Conservation (phyloP, 108 stramenopile genomes). For the Thalassiosira profunda region DNA sequence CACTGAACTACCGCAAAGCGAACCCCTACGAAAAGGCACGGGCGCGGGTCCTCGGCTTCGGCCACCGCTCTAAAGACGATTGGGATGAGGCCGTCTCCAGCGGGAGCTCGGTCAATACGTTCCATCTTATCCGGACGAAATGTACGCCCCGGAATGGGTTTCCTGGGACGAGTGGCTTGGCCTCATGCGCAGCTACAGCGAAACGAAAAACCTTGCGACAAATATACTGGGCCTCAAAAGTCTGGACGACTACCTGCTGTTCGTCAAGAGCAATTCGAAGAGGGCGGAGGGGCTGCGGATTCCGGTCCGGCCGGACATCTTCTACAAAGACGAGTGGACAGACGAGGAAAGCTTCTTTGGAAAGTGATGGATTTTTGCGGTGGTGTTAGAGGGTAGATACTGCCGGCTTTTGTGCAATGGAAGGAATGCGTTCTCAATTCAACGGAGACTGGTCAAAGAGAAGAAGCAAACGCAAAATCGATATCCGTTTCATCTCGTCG, state of each 20-base stretch:
- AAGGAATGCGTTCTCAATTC: too few species aligned
- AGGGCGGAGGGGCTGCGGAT: conserved; percentile 75
- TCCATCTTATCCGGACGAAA: conserved; percentile 66
- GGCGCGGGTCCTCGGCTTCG: conserved; percentile 50
- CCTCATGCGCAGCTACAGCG: conserved; percentile 69
- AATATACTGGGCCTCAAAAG: conserved; percentile 49
- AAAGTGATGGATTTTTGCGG: neutral
- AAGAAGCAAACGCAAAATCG: too few species aligned
- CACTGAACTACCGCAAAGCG: conserved; percentile 52
- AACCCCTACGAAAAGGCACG: conserved; percentile 67
- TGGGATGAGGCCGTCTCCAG: conserved; percentile 67
- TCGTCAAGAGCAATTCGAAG: conserved; percentile 51
- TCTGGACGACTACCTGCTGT: conserved; percentile 56
- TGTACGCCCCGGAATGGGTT: conserved; percentile 76
- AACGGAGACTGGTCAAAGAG: too few species aligned
- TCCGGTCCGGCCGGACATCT: conserved; percentile 64
- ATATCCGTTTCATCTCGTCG: too few species aligned
- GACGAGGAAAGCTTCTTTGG: conserved; percentile 63
- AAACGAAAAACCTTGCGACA: conserved; percentile 51
- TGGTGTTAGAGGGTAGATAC: neutral
- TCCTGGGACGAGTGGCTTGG: conserved; percentile 80
- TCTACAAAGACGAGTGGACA: conserved; percentile 66
- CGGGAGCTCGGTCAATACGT: conserved; percentile 62
- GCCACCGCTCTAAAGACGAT: conserved; percentile 67
- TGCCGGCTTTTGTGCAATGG: too few species aligned